Evolutionary conservation across 73 alveolate species (phyloP).

Genomic region (Paramecium biaurelia): DNA sequence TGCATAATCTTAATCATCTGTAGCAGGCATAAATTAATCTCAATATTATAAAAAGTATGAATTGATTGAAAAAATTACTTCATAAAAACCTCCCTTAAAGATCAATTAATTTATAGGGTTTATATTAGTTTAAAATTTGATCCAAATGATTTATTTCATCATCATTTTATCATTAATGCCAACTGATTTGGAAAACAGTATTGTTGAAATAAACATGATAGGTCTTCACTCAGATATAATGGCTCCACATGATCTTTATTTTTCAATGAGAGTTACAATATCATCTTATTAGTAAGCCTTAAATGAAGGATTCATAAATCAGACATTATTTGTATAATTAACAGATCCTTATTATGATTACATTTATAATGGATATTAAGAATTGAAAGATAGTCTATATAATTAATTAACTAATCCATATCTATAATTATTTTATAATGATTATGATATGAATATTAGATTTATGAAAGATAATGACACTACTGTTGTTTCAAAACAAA

Average conservation of each 20-base stretch:
- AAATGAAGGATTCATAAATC: background rate
- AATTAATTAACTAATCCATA: background rate
- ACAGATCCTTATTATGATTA: background rate
- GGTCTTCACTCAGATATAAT: background rate
- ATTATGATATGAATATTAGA: background rate
- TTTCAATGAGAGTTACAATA: background rate
- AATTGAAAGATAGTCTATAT: background rate
- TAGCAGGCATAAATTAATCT: background rate
- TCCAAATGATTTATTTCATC: background rate
- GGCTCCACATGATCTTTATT: slow-evolving; percentile 51
- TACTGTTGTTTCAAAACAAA: background rate
- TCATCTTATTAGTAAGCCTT: background rate
- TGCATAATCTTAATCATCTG: background rate
- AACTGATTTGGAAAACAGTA: background rate
- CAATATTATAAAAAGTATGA: background rate
- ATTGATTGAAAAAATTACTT: background rate
- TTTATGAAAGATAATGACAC: background rate
- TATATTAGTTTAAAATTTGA: background rate
- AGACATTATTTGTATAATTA: background rate
- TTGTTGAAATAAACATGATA: background rate
- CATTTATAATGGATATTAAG: slow-evolving; percentile 6
- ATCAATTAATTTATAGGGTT: background rate
- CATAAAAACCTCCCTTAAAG: background rate
- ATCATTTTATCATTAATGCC: background rate
- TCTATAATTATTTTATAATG: background rate